Evolutionary conservation across 371 early-diverging fungal genomes (phyloP), one percentile per base, ranked within the genome.

Genomic region (Mucor mucedo): DNA sequence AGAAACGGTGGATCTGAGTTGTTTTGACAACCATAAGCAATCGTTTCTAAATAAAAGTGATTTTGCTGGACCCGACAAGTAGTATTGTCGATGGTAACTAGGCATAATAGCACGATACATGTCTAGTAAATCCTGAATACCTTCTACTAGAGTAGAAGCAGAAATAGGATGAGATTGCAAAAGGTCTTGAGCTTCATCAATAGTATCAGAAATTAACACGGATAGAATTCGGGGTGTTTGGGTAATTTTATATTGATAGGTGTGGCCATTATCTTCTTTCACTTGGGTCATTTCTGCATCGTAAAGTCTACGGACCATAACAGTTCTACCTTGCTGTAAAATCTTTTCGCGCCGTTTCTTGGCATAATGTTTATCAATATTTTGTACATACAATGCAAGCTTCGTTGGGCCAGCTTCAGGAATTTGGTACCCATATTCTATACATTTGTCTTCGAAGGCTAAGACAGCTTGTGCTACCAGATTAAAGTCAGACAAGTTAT

Each of bases 1-100:
- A 13, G 50, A 14, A 10, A 42, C 32, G 30, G 28, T 29, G 7
- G 53, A 40, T 2, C 61, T 61, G 52, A 73, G 28, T 66, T 71
- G 65, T 60, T 72, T 47, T 69, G 90, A 83, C 8, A 90, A 69
- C 72, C 85, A 91, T 67, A 84, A 75, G 59, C 92, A 92, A 62
- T 92, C 92, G 41, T 90, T 92, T 53, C 85, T 73, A 58, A 90
- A 89, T 10, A 89, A 70, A 55, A 91, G 80, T 0, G 85, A 69
- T 28, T 83, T 62, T 4, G 87, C 84, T 14, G 89, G 86, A n/a
- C 81, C 66, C 5, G 71, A 56, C 7, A 77, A 45, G 33, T 77
- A 71, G 7, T 68, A 69, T 0, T 60, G 49, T 21, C 78, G 75
- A 56, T 84, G 77, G 58, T 75, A 75, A 13, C 72, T 69, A 2